Evolutionary conservation across 371 early-diverging fungal genomes (phyloP), one percentile per base, ranked within the genome.

Genomic region (Amoeboradix gromovi): DNA sequence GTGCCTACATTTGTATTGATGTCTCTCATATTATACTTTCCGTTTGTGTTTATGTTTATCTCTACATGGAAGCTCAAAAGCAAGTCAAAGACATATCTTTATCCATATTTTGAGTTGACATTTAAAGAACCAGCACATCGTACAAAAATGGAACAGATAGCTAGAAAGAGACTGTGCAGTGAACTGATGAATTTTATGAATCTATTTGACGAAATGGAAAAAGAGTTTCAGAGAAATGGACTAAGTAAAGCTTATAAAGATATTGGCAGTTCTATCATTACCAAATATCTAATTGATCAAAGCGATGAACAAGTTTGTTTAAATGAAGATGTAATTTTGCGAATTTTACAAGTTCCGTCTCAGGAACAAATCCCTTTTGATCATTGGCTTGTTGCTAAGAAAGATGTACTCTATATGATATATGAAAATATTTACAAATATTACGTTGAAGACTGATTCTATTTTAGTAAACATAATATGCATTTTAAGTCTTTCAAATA

Each of bases 311-410:
- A 48, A 48, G 48, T 48, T 5, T 48, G 48, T 22, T 48, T 48
- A 22, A 48, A 48, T 48, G 48, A 48, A 22, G 71, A 70, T 0
- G 30, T 73, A 22, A 2, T 71, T 17, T 71, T 71, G 0, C 69
- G 67, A 27, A 28, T 67, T 67, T 12, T 29, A 27, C 16, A 67
- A 5, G 67, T 29, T 67, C 67, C 28, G 17, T 16, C 16, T 16
- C 12, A 28, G 27, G 67, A 67, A 27, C 12, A 5, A 67, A 67
- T 29, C 27, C 67, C 67, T 67, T 67, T 67, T 67, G 28, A 27
- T 5, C 27, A 27, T 28, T 67, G 28, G 28, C 28, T 27, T 12
- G 27, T 28, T 67, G 67, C 29, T 5, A 29, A 67, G 17, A 29
- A 27, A 67, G 28, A 67, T 67, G 28, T 67, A 16, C 27, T 28